Evolutionary conservation across 768 basidiomycete species (phyloP).

Genomic region (Jaapia argillacea): DNA sequence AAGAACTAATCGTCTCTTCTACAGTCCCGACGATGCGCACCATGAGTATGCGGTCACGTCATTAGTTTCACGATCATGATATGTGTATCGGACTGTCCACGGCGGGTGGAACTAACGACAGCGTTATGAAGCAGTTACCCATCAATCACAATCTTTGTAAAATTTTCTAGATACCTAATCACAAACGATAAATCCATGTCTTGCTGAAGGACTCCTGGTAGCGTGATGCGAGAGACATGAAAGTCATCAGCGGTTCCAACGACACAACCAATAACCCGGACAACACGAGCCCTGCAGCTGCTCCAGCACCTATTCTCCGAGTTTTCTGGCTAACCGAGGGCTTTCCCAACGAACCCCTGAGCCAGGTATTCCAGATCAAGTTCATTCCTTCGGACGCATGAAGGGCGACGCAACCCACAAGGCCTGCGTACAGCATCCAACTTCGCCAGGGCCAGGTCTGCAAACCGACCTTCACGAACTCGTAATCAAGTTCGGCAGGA

Average conservation of each 20-base stretch:
- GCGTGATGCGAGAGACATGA: slow-evolving; percentile 38
- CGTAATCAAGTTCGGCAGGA: slow-evolving; percentile 73
- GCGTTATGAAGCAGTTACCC: no score
- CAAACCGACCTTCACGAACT: slow-evolving; percentile 71
- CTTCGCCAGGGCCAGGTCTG: slow-evolving; percentile 51
- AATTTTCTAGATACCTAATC: no score
- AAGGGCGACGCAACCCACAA: slow-evolving; percentile 43
- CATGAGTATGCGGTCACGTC: slow-evolving; percentile 16
- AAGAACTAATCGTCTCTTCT: slow-evolving; percentile 1
- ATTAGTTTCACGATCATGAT: slow-evolving; percentile 2
- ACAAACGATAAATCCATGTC: slow-evolving; percentile 39
- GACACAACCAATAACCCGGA: slow-evolving; percentile 44
- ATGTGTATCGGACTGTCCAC: no score
- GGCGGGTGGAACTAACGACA: no score
- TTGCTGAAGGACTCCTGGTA: slow-evolving; percentile 39
- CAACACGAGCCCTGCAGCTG: slow-evolving; percentile 39
- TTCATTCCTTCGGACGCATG: slow-evolving; percentile 57
- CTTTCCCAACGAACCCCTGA: slow-evolving; percentile 19
- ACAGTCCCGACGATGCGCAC: slow-evolving; percentile 37
- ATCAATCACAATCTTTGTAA: no score
- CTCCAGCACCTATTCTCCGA: slow-evolving; percentile 21
- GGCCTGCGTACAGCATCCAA: slow-evolving; percentile 51
- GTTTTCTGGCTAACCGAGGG: slow-evolving; percentile 16
- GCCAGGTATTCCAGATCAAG: slow-evolving; percentile 41
- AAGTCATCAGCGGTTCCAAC: slow-evolving; percentile 46